Conservation (phyloP, 2,329 filamentous ascomycete genomes). For the Teratosphaeriaceae sp. region DNA sequence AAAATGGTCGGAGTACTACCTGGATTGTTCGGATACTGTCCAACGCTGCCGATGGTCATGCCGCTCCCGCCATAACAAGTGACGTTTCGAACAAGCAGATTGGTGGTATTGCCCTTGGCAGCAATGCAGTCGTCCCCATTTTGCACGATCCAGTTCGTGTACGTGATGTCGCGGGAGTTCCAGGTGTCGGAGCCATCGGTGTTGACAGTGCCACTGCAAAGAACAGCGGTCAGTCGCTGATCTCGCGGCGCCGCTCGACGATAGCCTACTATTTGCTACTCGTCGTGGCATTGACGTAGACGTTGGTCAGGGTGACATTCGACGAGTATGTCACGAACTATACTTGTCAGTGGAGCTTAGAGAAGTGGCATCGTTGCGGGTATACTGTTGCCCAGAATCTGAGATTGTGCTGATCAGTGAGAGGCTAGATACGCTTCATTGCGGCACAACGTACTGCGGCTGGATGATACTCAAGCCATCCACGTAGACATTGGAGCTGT, state of each 20-base stretch:
- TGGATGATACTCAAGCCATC: conserved; percentile 31
- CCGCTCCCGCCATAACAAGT: conserved; percentile 41
- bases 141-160: conserved; percentile 46
- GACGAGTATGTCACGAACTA: conserved; percentile 5
- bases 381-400: no score
- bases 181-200: conserved; percentile 50
- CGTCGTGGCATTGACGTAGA: conserved; percentile 47
- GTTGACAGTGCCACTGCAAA: conserved; percentile 27
- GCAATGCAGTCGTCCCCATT: conserved; percentile 51
- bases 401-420: no score
- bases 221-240: no score
- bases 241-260: no score
- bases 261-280: conserved; percentile 14
- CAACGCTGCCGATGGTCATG: conserved; percentile 20
- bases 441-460: no score
- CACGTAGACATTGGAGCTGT: conserved; percentile 41
- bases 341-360: no score
- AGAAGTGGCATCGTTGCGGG: no score
- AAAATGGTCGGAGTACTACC: no score
- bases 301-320: conserved; percentile 24
- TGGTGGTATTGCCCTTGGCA: conserved; percentile 50
- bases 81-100: conserved; percentile 40
- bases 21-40: conserved; percentile 44
- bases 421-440: no score
- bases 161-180: conserved; percentile 45